Base-by-base conservation (phyloP, 2,329 filamentous ascomycete species). In the Fusarium sp. region DNA sequence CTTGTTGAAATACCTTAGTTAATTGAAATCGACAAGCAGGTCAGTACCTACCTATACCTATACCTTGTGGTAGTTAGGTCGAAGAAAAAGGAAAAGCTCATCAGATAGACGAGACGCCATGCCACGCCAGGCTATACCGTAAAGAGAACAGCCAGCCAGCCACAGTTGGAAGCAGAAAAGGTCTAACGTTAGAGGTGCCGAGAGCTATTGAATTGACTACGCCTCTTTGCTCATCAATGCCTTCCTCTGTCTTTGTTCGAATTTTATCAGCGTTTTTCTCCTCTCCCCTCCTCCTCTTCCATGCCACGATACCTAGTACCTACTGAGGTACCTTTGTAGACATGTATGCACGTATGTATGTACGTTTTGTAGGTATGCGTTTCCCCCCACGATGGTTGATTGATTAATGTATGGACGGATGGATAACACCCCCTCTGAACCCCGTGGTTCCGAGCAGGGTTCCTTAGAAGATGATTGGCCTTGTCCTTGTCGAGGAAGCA, bases 101-200 rank as follows among this genome's bases (percentile, higher is more conserved):
- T 41, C 47, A 67, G 67, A 70, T 70, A 70, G 54, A 69, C 67
- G 62, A 70, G 55, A 58, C 52, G 58, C 66, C 66, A 73, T 47
- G 48, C 38, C 47, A 47, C 59, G 52, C 28, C 55, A 47, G 67
- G 18, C 71, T 74, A 68, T 70, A 62, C 70, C 51, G 51, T 20
- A 70, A 63, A 17, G 32, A 71, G 66, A 61, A 52, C 70, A 73
- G 34, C 66, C 62, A 73, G 71, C 71, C 70, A 73, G 71, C 71
- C 71, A 73, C 70, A 58, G 34, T 74, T 59, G 41, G 66, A 51
- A 66, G 36, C 55, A 74, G 59, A 47, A 58, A 48, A 42, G 44
- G 48, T 59, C 57, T 47, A 50, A 52, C 15, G 36, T 48, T 62
- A 42, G 55, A 67, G 42, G 47, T 72, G 44, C 64, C 51, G 67